Base-by-base conservation (phyloP, 768 basidiomycete genomes). In the Macrolepiota albuminosa region DNA sequence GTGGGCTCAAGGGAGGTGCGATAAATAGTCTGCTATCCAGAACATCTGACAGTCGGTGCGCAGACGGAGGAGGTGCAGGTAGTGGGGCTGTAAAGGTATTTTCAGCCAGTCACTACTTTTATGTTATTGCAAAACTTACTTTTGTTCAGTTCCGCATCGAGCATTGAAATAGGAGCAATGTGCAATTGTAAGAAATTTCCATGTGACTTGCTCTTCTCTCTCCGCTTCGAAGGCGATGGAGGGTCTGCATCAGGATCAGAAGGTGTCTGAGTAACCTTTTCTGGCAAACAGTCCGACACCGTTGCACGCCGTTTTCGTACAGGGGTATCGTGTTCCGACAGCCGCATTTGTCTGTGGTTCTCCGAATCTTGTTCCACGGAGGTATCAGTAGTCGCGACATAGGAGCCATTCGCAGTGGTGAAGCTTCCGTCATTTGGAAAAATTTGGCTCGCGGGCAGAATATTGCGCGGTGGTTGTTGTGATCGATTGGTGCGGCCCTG, bases 21-120 rank as follows among this genome's bases (percentile, higher is more conserved):
- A 91, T 81, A 68, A 92, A 90, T 39, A 89, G 67, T 62, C 78
- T 86, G 59, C 82, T 81, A 68, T 92, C 88, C 18, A 93, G 69
- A 36, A 91, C 78, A 31, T 87, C 75, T 6, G 87, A 88, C 29
- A 92, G 76, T 6, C 84, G 81, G 31, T 78, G 80, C 4, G 83
- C 76, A n/a, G 78, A 73, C 11, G 78, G 56, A 21, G 77, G 73
- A n/a, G 78, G 72, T 14, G 76, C 52, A 24, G 76, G 73, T 18
- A 70, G 69, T 37, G 76, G 69, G 2, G 77, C 78, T 75, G 66
- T n/a, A 68, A 50, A 29, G 59, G 10, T 36, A 24, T 51, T 7
- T n/a, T 39, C 26, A n/a, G 4, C 14, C 18, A 42, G 11, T 2
- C 37, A 63, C 61, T 33, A 61, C 24, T 1, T 21, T 21, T 34